Conservation (phyloP, 257 asterid genomes). For the Misopates orontium region DNA sequence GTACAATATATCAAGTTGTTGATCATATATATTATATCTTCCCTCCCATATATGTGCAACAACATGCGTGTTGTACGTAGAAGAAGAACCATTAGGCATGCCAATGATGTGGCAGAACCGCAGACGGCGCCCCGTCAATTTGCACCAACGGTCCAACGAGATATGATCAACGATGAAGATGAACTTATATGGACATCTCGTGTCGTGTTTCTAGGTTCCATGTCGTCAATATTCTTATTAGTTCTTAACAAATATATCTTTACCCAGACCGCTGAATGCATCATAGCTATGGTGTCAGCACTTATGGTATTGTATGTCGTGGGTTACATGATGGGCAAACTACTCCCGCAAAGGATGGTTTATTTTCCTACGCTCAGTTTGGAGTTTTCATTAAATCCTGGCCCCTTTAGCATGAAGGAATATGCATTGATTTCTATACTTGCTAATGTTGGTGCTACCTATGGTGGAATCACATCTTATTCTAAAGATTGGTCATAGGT, state of each 20-base stretch:
- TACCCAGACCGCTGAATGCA: conserved; percentile 48
- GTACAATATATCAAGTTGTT: too few species aligned
- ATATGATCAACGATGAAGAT: conserved; percentile 18
- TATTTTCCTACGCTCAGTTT: conserved; percentile 37
- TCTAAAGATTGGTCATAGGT: conserved; percentile 21
- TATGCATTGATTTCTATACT: conserved; percentile 61
- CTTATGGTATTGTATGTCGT: conserved; percentile 35
- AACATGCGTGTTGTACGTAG: conserved; percentile 12
- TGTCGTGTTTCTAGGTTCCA: conserved; percentile 47
- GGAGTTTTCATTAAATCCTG: conserved; percentile 59
- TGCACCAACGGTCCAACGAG: background rate
- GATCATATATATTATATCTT: too few species aligned
- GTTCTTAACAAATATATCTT: conserved; percentile 48
- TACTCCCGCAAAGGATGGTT: conserved; percentile 48
- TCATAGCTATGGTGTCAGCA: conserved; percentile 46
- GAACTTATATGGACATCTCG: conserved; percentile 68
- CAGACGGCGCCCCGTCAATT: background rate
- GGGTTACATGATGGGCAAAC: conserved; percentile 50
- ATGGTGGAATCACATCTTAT: conserved; percentile 57
- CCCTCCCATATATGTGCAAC: conserved; percentile 6
- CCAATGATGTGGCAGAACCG: background rate
- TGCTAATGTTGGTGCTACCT: conserved; percentile 60
- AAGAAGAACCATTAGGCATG: conserved; percentile 22
- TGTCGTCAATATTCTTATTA: conserved; percentile 42
- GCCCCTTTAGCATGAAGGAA: conserved; percentile 56